phyloP scores from a whole-genome alignment of 2,329 filamentous ascomycete species.

The Venturia nashicola region DNA sequence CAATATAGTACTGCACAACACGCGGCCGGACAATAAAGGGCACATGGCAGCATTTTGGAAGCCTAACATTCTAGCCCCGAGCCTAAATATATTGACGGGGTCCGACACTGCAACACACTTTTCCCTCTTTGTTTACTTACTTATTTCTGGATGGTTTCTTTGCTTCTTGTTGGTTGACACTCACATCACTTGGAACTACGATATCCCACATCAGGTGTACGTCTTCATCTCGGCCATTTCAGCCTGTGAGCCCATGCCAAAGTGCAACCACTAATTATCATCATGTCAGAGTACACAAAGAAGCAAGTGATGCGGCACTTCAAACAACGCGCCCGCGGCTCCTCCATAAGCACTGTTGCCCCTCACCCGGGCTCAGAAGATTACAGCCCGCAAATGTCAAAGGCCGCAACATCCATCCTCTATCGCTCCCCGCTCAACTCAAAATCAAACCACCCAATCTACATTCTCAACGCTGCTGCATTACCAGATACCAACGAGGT shows the following conservation, averaged over 20 bases:
- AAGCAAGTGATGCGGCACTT: slow-evolving; percentile 6
- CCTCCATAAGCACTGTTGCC: slow-evolving; percentile 35
- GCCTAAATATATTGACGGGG: no score
- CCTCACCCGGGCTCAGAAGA: slow-evolving; percentile 32
- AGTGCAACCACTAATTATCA: not conserved
- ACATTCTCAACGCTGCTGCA: slow-evolving; percentile 44
- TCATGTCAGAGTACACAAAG: not conserved
- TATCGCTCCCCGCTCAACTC: slow-evolving; percentile 41
- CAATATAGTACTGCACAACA: not conserved
- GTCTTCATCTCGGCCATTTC: not conserved
- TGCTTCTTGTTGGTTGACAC: not conserved
- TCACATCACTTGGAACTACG: not conserved
- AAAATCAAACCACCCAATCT: slow-evolving; percentile 35
- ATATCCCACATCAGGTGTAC: not conserved
- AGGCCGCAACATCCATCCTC: slow-evolving; percentile 39
- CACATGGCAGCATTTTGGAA: not conserved
- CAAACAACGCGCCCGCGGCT: slow-evolving; percentile 20
- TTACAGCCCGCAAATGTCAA: slow-evolving; percentile 36
- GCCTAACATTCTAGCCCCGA: not conserved
- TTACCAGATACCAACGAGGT: slow-evolving; percentile 41
- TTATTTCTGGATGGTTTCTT: not conserved
- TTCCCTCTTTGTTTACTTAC: not conserved
- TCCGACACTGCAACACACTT: not conserved
- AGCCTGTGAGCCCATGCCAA: not conserved
- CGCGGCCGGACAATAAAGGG: not conserved